Evolutionary conservation across 805 yeast species (phyloP), one percentile per base, ranked within the genome.

Genomic region (Ascoidea rubescens): DNA sequence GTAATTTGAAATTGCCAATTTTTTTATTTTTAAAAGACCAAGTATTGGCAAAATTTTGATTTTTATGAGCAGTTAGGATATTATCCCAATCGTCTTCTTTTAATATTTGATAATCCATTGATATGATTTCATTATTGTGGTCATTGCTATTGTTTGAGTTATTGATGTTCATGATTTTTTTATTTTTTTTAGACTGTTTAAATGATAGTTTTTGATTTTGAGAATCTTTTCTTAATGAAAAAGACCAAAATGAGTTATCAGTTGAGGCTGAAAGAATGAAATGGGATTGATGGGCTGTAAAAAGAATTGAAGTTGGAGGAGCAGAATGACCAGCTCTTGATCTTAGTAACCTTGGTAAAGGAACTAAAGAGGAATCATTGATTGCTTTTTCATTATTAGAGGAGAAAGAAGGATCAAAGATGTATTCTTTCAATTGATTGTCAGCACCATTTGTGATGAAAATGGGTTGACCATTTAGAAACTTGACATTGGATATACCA

Each of bases 301-400:
- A 93, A 30, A 71, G 70, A 46, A 93, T 79, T 5, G 78, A 63
- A 0, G 84, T 73, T 2, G 98, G 95, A 3, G 99, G 96, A 33
- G 86, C 84, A 4, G 96, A 80, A 65, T 93, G 99, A n/a, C 99
- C 99, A 60, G 97, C 98, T 63, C 99, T 78, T 0, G 95, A 85
- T 64, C 99, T 79, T 60, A 95, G 72, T 55, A 82, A 80, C 62
- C 99, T 82, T 47, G 99, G 98, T 1, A 96, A 96, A 10, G 89
- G 79, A 1, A 82, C 71, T 0, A 77, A 60, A 46, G 66, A 66
- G 44, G 65, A 64, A 47, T 61, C 64, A 46, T 56, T 60, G 17
- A 8, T n/a, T 16, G 21, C 47, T 21, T 32, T 43, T 14, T 55
- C 47, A 21, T 57, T 54, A 58, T 81, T 78, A 0, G 84, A 70